Evolutionary conservation across 2,329 filamentous ascomycete species (phyloP), one percentile per base, ranked within the genome.

Genomic region (Verticillium tricorpus): DNA sequence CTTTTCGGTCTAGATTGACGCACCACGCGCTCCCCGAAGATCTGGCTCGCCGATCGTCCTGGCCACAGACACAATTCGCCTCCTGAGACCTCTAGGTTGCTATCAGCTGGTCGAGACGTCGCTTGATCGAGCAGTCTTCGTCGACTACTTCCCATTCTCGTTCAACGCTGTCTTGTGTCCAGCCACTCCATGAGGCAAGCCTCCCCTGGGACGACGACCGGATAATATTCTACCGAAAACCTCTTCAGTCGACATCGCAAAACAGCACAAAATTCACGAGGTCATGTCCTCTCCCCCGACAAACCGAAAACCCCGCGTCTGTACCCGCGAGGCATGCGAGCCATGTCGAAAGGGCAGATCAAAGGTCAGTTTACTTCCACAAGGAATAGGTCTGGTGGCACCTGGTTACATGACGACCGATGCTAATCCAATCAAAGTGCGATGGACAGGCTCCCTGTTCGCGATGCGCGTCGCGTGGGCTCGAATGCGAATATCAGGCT

Each of bases 391-490:
- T 5, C 6, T 5, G 28, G 28, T 28, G 28, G 4, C 28, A 28
- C 28, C 28, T 28, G 28, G 28, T 6, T 28, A 28, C 28, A 28
- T 28, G 4, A 28, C 17, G 17, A 32, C 25, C 12, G 8, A 19
- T 39, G 19, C 19, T 28, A n/a, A 11, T 6, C 0, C 12, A 12
- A 8, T 14, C 5, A 8, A 8, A 64, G 63, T 64, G 63, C 19
- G 56, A 64, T 25, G 61, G 63, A 4, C 54, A 32, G 35, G 56
- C 6, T 2, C 61, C 63, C 7, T 64, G 63, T 14, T 55, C 57
- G 12, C 34, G 61, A 56, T 59, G 61, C 25, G 11, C 12, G 2
- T 28, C 31, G 7, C 35, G 57, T 2, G 57, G 55, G 6, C 25
- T 58, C 3, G 12, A 57, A 8, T 64, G 61, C 63, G 15, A 34